Percentiles rank a stretch among this genome's conserved stretches.
These are phyloP conservation scores for Desmodesmus armatus DNA, from an alignment of 139 green algal species.

Conservation along the genomic window DNA sequence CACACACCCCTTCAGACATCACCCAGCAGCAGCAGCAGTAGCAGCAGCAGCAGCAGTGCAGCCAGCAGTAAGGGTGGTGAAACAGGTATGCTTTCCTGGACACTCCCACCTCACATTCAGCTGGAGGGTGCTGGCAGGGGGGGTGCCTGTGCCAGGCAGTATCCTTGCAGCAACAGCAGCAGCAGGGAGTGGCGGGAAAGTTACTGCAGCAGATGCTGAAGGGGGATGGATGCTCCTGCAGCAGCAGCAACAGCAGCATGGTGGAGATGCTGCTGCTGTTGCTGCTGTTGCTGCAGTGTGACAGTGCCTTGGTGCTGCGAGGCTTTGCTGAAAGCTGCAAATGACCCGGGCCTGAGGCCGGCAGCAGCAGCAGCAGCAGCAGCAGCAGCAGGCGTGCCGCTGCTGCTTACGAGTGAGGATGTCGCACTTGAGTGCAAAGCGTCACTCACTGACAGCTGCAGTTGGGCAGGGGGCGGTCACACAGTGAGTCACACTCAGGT, in stretches of 20 bases:
- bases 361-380: neutral
- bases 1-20: too few species aligned
- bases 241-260: neutral
- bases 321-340: neutral
- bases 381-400: neutral
- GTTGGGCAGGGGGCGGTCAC: too few species aligned
- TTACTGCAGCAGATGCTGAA: neutral
- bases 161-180: neutral
- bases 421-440: too few species aligned
- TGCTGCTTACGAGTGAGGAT: too few species aligned
- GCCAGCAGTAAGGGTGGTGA: neutral
- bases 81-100: conserved; percentile 77
- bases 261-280: too few species aligned
- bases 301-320: neutral
- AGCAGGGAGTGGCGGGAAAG: neutral
- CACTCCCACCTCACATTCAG: conserved; percentile 59
- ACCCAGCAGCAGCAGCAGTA: conserved; percentile 2
- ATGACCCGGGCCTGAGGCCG: neutral
- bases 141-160: conserved; percentile 12
- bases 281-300: too few species aligned
- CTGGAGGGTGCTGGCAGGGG: conserved; percentile 72
- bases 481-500: too few species aligned
- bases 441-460: too few species aligned
- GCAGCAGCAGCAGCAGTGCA: neutral
- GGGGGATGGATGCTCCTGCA: neutral